Evolutionary conservation across 305 asterid species (phyloP).

Genomic region (Solanum aculeatissimum): DNA sequence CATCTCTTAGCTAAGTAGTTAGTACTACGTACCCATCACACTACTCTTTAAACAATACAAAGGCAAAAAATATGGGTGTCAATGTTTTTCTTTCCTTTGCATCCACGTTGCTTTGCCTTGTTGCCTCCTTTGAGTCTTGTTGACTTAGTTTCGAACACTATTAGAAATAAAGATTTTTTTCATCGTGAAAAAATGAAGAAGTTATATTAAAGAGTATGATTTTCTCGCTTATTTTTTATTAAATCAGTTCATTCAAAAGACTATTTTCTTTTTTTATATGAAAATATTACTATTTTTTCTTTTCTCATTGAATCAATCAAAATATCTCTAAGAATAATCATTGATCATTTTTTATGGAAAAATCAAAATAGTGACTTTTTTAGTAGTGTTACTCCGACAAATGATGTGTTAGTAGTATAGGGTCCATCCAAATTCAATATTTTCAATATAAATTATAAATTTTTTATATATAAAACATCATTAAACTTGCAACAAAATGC

Average conservation of each 20-base stretch:
- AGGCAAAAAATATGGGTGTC: background rate
- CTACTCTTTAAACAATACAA: background rate
- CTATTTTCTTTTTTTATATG: too few species aligned
- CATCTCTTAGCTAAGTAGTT: background rate
- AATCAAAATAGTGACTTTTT: too few species aligned
- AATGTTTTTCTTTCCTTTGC: background rate
- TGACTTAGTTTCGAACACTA: background rate
- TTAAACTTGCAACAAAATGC: background rate
- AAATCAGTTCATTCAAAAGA: too few species aligned
- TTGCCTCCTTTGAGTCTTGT: background rate
- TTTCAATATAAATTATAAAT: background rate
- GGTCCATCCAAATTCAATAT: background rate
- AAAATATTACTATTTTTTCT: too few species aligned
- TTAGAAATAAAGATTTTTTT: too few species aligned
- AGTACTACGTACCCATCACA: background rate
- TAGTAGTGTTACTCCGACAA: too few species aligned
- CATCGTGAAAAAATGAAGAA: accelerated
- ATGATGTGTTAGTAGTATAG: too few species aligned
- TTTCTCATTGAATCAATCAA: too few species aligned
- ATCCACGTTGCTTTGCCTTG: background rate
- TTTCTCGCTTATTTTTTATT: too few species aligned
- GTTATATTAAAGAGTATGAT: too few species aligned
- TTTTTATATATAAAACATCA: background rate
- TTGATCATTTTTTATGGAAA: too few species aligned
- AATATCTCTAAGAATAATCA: too few species aligned